Evolutionary conservation across 1,139 yeast genomes (phyloP).

Genomic region (Debaryomyces coudertii): DNA sequence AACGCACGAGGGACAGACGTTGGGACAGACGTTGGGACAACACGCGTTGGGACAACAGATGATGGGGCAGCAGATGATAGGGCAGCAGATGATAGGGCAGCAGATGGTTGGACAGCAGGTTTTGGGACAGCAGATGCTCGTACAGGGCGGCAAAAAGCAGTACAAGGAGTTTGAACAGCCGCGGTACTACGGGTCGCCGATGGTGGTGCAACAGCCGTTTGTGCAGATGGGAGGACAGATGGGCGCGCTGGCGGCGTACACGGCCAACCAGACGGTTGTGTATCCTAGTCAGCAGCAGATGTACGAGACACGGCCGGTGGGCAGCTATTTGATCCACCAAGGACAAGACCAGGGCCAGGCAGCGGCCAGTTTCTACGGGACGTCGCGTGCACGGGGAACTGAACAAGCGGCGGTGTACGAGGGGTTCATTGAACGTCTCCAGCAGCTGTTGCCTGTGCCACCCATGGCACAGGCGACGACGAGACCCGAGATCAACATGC

Average conservation of each 20-base stretch:
- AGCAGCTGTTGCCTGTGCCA: constrained; percentile 36
- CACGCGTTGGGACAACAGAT: neutral
- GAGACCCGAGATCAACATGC: constrained; percentile 32
- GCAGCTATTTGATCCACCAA: constrained; percentile 16
- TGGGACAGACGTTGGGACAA: neutral
- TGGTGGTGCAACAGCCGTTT: constrained; percentile 13
- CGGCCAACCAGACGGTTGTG: constrained; percentile 9
- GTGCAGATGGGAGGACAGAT: constrained; percentile 9
- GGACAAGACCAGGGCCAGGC: neutral
- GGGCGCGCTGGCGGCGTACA: neutral
- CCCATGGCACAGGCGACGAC: constrained; percentile 38
- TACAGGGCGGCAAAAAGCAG: neutral
- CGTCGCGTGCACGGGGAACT: neutral
- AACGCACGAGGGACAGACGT: neutral
- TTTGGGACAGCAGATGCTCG: neutral
- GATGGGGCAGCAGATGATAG: neutral
- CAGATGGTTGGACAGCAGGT: constrained; percentile 1
- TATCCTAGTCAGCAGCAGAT: constrained; percentile 11
- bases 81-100: neutral
- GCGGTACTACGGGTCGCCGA: constrained; percentile 11
- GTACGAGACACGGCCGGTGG: constrained; percentile 13
- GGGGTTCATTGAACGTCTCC: constrained; percentile 12
- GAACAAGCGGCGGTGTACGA: constrained; percentile 4
- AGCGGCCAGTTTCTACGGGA: constrained; percentile 3
- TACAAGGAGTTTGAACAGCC: constrained; percentile 13